Evolutionary conservation across 129 eudicot species (phyloP).

Genomic region (Flaveria brownii): DNA sequence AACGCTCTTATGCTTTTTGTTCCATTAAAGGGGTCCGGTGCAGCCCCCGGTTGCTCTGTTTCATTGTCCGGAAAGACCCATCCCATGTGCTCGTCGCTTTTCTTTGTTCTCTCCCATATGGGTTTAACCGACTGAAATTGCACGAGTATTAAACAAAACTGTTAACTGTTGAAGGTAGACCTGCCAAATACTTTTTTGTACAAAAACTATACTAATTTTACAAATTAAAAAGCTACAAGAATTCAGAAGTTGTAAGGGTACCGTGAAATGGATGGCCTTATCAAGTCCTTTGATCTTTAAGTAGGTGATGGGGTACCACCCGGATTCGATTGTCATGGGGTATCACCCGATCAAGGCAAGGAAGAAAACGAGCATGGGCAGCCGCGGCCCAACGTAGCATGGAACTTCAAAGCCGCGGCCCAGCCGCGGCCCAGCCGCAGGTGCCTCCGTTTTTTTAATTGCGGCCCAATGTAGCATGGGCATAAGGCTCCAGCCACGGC

Average conservation of each 20-base stretch:
- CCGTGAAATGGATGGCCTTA: conserved; percentile 68
- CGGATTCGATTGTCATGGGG: no score
- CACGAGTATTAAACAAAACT: background rate
- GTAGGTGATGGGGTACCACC: no score
- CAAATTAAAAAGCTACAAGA: background rate
- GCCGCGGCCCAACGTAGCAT: no score
- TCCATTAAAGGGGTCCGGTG: conserved; percentile 72
- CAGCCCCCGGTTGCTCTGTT: conserved; percentile 80
- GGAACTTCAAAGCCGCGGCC: no score
- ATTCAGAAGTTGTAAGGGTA: conserved; percentile 20
- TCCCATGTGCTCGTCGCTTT: conserved; percentile 87
- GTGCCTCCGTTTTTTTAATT: no score
- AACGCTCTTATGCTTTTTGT: conserved; percentile 71
- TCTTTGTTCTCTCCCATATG: conserved; percentile 90
- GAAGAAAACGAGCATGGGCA: no score
- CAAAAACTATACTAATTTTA: no score
- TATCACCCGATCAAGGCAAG: no score
- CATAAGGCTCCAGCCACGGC: no score
- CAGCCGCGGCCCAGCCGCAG: no score
- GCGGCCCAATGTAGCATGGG: no score
- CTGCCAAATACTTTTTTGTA: no score
- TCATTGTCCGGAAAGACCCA: conserved; percentile 82
- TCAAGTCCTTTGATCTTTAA: conserved; percentile 78
- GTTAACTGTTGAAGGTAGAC: background rate
- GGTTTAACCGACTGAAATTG: conserved; percentile 73